Evolutionary conservation across 441 rosid genomes (phyloP).

Genomic region (Adansonia grandidieri): DNA sequence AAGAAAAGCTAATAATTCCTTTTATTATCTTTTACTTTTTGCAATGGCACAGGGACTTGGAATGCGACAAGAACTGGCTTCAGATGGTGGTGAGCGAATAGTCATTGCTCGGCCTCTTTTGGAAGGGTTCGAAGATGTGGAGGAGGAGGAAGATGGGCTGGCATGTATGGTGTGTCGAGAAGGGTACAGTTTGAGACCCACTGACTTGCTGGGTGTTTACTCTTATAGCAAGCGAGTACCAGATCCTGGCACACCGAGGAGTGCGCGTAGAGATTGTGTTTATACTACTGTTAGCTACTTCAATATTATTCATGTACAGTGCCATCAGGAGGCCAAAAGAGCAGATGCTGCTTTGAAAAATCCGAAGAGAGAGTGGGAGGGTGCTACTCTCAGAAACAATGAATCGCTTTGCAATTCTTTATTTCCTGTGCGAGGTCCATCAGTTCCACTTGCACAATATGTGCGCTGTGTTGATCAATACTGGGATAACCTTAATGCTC

Average conservation of each 20-base stretch:
- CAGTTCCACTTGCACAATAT: conserved; percentile 79
- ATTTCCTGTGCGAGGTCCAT: conserved; percentile 94
- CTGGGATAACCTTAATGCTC: conserved; percentile 96
- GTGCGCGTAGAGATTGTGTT: conserved; percentile 94
- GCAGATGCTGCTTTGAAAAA: conserved; percentile 90
- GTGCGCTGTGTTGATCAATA: conserved; percentile 86
- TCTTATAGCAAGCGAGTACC: conserved; percentile 93
- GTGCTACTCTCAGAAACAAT: conserved; percentile 94
- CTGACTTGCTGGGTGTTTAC: conserved; percentile 89
- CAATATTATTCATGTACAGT: conserved; percentile 95
- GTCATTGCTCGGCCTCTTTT: conserved; percentile 78
- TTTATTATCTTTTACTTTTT: conserved; percentile 21
- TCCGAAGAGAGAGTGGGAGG: conserved; percentile 99
- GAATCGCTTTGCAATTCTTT: conserved; percentile 98
- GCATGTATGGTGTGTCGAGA: conserved; percentile 99
- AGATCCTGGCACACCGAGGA: conserved; percentile 91
- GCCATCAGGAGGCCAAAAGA: conserved; percentile 99
- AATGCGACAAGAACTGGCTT: conserved; percentile 78
- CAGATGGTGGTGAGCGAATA: conserved; percentile 96
- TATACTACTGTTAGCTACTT: conserved; percentile 98
- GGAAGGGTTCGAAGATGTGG: conserved; percentile 96
- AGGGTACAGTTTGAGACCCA: conserved; percentile 96
- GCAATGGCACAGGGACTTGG: conserved; percentile 73
- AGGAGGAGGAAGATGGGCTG: conserved; percentile 97
- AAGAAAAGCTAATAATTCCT: conserved; percentile 1